Evolutionary conservation across 2,329 filamentous ascomycete genomes (phyloP), one percentile per base, ranked within the genome.

Genomic region (Fusarium chaquense): DNA sequence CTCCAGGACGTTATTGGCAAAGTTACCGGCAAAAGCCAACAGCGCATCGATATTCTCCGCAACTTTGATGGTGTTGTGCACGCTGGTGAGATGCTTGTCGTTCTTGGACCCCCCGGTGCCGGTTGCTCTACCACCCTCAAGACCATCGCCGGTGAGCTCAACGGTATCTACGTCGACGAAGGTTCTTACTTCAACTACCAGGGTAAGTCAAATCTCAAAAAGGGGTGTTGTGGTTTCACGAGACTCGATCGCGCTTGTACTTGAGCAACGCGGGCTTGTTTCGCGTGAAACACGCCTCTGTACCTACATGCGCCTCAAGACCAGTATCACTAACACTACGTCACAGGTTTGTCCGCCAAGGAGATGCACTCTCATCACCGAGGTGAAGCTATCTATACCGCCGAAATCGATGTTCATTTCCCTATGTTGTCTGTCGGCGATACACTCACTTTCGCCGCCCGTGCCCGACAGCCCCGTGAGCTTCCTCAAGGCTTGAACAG

Each of bases 51-150:
- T 73, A 93, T 93, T 71, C 79, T 93, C 64, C 87, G 85, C 67
- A 81, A 87, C 72, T 89, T 92, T 59, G 90, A 93, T 68, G 91
- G 91, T 28, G 76, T 93, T 0, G 88, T 93, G 2, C 84, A 87
- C 75, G 87, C 86, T 65, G 91, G 91, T 44, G 91, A 93, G 82
- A 92, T 93, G 89, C 80, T 93, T 30, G 89, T 93, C 18, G 91
- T 93, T 4, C 84, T 93, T 35, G 91, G 91, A 18, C 91, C 90
- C 58, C 91, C 91, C 3, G 87, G 87, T 41, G 85, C 86, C n/a
- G 91, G 91, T 56, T 97, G 93, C 78, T 93, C 91, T 18, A 97
- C 93, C 3, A 90, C 97, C 68, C 83, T 97, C 61, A 97, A 97
- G 83, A 92, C 93, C 0, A 88, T 97, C 71, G 88, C 93, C 5